These are phyloP conservation scores for Termitomyces sp. DNA, from an alignment of 768 basidiomycete species.

Conservation along the genomic window DNA sequence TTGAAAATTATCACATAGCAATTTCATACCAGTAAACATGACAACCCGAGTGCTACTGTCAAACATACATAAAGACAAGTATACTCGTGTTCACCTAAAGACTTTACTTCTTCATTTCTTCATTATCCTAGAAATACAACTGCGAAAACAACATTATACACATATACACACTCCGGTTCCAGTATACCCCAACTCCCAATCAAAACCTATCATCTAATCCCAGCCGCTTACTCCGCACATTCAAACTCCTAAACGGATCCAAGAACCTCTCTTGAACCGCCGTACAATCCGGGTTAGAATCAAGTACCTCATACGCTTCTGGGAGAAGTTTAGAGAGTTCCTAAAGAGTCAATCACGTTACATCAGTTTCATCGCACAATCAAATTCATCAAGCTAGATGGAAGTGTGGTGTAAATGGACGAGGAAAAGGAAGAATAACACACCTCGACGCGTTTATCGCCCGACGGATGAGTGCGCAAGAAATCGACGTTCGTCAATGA, in stretches of 20 bases:
- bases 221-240: neutral
- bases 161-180: neutral
- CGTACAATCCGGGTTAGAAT: slow-evolving; percentile 52
- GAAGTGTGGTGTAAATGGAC: too few species aligned
- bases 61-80: too few species aligned
- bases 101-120: too few species aligned
- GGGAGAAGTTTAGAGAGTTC: slow-evolving; percentile 50
- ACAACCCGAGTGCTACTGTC: too few species aligned
- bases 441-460: slow-evolving; percentile 70
- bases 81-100: too few species aligned
- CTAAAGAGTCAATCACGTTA: slow-evolving; percentile 21
- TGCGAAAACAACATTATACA: neutral
- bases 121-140: too few species aligned
- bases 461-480: slow-evolving; percentile 77
- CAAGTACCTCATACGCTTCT: slow-evolving; percentile 50
- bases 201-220: neutral
- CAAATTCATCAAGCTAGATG: neutral
- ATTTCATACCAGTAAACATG: too few species aligned
- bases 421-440: neutral
- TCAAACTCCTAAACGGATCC: slow-evolving; percentile 20
- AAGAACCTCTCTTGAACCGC: slow-evolving; percentile 30
- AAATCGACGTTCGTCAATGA: slow-evolving; percentile 42
- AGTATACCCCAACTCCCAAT: neutral
- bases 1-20: too few species aligned
- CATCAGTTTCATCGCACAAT: neutral